Base-by-base conservation (phyloP, 2,329 filamentous ascomycete genomes). In the Paramyrothecium sp. region DNA sequence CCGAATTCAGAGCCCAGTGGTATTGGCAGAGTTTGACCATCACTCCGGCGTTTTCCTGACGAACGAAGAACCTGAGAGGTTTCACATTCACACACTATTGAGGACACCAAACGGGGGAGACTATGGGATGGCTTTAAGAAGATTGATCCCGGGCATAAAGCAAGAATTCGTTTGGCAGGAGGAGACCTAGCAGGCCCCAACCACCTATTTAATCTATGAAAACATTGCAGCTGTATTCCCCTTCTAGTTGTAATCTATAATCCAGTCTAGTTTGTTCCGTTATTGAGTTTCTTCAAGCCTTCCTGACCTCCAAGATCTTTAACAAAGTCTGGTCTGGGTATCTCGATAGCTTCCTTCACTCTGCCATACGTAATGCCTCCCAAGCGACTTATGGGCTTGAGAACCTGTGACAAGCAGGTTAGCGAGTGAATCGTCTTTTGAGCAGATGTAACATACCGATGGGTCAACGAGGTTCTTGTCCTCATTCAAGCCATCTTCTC, bases 331-430 rank as follows among this genome's bases (percentile, higher is more conserved):
- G 82, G 87, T 46, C 89, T 78, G 7, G 82, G 84, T 22, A 97
- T 73, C 78, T 97, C 92, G 23, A 91, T 75, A 0, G 78, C 88
- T 61, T 93, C 86, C 0, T 83, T 87, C 0, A 83, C 78, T 48
- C 92, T 82, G 0, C 82, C 89, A 70, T 97, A 98, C 0, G 89
- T 89, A 65, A 97, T 96, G 2, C 94, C 94, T 23, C 94, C 94
- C 22, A 97, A 67, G 41, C 94, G 84, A 61, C 85, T 86, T 17
- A 97, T 81, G 0, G 94, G 92, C 60, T 85, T 85, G 56, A 97
- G 75, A 10, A 96, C 81, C 75, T 88, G 38, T 16, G 52, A 54
- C 47, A 23, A 19, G 3, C 10, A 33, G 22, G 11, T 23, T 49
- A 22, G 33, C 10, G n/a, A 34, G 3, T 7, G 7, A 4, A 21